Evolutionary conservation across 495 filamentous ascomycete species (phyloP).

Genomic region (Lasiosphaeria ovina): DNA sequence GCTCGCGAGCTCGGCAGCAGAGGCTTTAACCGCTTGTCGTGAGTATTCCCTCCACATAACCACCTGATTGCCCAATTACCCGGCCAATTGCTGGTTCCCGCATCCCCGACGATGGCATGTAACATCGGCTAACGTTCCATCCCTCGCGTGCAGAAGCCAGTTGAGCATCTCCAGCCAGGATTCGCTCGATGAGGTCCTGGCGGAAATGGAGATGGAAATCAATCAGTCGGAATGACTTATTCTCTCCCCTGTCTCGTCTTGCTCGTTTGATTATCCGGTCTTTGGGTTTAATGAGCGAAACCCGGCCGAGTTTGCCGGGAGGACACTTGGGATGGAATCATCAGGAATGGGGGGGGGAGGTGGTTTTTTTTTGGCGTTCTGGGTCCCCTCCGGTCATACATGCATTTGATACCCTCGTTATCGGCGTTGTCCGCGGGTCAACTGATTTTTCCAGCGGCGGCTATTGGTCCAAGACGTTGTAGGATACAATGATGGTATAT

Average conservation of each 20-base stretch:
- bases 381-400: too few species aligned
- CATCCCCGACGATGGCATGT: not conserved
- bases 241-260: not conserved
- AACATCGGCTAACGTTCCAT: not conserved
- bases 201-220: not conserved
- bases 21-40: conserved; percentile 21
- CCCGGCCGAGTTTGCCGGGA: too few species aligned
- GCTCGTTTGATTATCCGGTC: not conserved
- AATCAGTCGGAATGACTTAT: not conserved
- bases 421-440: too few species aligned
- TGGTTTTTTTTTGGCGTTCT: too few species aligned
- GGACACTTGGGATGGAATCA: too few species aligned
- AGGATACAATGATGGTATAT: too few species aligned
- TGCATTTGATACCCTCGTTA: too few species aligned
- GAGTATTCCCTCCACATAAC: conserved; percentile 11
- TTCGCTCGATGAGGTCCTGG: conserved; percentile 8
- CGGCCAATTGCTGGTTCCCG: too few species aligned
- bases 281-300: not conserved
- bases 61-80: too few species aligned
- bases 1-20: conserved; percentile 27
- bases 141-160: conserved; percentile 6
- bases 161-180: conserved; percentile 18
- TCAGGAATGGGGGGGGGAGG: too few species aligned
- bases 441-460: too few species aligned
- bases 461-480: too few species aligned